Base-by-base conservation (phyloP, 768 basidiomycete genomes). In the Rubroboletus pulcherrimus region DNA sequence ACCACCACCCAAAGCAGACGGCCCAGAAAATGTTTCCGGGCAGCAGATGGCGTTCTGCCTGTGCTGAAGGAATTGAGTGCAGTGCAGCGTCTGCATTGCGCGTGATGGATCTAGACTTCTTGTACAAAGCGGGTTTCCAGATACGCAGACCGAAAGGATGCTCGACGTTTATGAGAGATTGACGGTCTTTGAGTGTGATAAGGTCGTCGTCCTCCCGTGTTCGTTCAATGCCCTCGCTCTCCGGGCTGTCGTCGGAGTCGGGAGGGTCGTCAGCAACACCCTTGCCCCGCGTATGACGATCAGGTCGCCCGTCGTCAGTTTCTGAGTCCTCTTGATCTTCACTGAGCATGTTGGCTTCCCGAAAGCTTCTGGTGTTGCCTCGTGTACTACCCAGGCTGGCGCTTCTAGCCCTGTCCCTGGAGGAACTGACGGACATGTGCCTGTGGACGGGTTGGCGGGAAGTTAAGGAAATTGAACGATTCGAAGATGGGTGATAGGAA, bases 101-200 rank as follows among this genome's bases (percentile, higher is more conserved):
- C 47, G 95, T 98, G 64, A 99, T 91, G 3, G 95, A 92, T 33
- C 97, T 87, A 33, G 91, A 89, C 70, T 99, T 99, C 74, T 95
- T 94, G 84, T 99, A 99, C 55, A 99, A 73, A 0, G 97, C 97
- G 21, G 97, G 97, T 72, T 99, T 99, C 97, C 97, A 99, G 69
- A 99, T 98, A 38, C 93, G 96, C 56, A 99, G 79, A 77, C 97
- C 97, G 71, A 99, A 99, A 14, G 97, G 97, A 71, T 99, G 97
- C 68, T 96, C 92, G 67, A 97, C 95, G 74, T 99, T 99, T 69
- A 98, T 97, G 64, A 97, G 89, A 41, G 95, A 97, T 71, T 99
- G 97, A 31, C 97, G 84, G 63, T 98, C 94, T 73, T 89, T 92
- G 62, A 99, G 74, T 0, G 96, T 98, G 59, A 96, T 89, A 4